Percentiles rank a stretch among this genome's conserved stretches.
Conservation (phyloP, 2,329 filamentous ascomycete species). For the Tolypocladium ovalisporum region DNA sequence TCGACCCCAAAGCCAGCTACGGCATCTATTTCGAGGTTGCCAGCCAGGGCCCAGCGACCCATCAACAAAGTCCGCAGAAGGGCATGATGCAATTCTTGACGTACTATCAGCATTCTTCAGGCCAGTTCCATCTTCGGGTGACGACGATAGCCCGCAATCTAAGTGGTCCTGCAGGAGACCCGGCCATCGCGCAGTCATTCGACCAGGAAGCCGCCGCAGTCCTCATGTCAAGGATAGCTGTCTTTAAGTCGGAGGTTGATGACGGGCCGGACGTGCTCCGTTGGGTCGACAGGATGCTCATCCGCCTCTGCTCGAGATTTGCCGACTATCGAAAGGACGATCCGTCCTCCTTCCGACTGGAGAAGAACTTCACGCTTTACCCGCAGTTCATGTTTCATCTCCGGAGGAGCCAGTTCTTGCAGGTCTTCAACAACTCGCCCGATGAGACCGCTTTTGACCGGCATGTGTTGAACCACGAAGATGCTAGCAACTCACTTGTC, state of each 20-base stretch:
- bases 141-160: conserved; percentile 88
- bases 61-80: conserved; percentile 79
- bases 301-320: conserved; percentile 89
- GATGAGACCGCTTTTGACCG: conserved; percentile 99
- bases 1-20: conserved; percentile 87
- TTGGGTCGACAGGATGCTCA: conserved; percentile 98
- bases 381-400: conserved; percentile 99
- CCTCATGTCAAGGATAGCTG: conserved; percentile 96
- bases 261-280: conserved; percentile 96
- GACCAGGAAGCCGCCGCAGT: conserved; percentile 97
- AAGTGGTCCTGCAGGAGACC: conserved; percentile 87
- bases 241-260: conserved; percentile 97
- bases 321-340: conserved; percentile 98
- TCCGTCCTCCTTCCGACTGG: conserved; percentile 87
- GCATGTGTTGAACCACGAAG: conserved; percentile 93
- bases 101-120: conserved; percentile 95
- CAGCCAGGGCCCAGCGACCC: conserved; percentile 76
- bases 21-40: conserved; percentile 98
- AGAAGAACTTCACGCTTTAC: conserved; percentile 98
- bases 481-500: conserved; percentile 89
- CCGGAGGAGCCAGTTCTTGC: conserved; percentile 89
- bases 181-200: conserved; percentile 90
- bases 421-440: conserved; percentile 98
- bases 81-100: conserved; percentile 98
- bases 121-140: conserved; percentile 90